Evolutionary conservation across 257 asterid species (phyloP).

Genomic region (Solanum rostratum): DNA sequence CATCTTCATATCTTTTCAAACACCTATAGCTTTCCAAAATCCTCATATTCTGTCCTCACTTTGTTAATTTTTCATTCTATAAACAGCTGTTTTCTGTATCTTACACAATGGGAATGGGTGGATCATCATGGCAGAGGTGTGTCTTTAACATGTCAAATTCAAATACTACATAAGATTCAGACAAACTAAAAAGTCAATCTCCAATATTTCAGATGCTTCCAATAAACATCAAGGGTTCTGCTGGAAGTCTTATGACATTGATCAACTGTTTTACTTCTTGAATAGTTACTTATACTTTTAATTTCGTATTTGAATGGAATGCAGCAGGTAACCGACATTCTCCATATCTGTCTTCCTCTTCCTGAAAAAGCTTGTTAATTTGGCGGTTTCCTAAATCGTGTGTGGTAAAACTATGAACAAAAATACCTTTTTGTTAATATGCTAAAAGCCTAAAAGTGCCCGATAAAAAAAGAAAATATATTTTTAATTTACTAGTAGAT

Average conservation of each 20-base stretch:
- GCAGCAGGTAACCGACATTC: slow-evolving; percentile 38
- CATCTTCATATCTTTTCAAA: background rate
- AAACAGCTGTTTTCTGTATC: slow-evolving; percentile 18
- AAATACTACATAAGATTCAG: background rate
- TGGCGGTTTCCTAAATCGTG: background rate
- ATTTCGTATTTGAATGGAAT: slow-evolving; percentile 52
- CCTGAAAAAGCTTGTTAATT: background rate
- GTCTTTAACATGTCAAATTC: background rate
- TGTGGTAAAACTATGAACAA: too few species aligned
- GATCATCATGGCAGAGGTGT: slow-evolving; percentile 72
- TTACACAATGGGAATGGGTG: slow-evolving; percentile 79
- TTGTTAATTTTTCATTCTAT: background rate
- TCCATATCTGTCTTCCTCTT: background rate
- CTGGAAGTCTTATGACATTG: slow-evolving; percentile 50
- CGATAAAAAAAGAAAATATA: too few species aligned
- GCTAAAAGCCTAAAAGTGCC: too few species aligned
- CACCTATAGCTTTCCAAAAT: background rate
- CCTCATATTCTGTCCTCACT: background rate
- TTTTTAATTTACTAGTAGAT: too few species aligned
- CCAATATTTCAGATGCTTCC: slow-evolving; percentile 49
- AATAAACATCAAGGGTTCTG: slow-evolving; percentile 50
- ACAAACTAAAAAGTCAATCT: background rate
- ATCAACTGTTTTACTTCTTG: slow-evolving; percentile 46
- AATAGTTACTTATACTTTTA: slow-evolving; percentile 46
- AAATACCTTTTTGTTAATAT: too few species aligned